These are phyloP conservation scores for Kluyveromyces nonfermentans DNA, from an alignment of 805 yeast species.

Conservation along the genomic window DNA sequence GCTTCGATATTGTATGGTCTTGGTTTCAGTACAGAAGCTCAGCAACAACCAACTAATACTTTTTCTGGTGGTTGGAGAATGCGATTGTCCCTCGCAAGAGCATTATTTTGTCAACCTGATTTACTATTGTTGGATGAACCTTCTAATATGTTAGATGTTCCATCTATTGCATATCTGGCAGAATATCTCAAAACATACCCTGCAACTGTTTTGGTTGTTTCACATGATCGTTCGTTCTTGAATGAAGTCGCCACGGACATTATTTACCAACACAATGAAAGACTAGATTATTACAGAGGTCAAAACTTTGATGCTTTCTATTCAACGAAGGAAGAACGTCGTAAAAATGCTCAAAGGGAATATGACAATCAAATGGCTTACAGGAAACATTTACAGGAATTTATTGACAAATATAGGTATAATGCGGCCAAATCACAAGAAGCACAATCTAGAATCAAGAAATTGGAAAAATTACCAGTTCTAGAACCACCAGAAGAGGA, in stretches of 20 bases:
- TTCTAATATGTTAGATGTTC: conserved; percentile 99
- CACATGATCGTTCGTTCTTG: conserved; percentile 94
- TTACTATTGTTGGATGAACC: conserved; percentile 93
- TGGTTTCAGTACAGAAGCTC: conserved; percentile 88
- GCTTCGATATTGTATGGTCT: conserved; percentile 87
- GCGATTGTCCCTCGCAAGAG: conserved; percentile 97
- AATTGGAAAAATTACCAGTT: conserved; percentile 86
- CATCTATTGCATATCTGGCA: conserved; percentile 89
- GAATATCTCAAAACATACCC: conserved; percentile 84
- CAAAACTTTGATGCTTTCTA: conserved; percentile 90
- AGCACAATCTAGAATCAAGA: conserved; percentile 96
- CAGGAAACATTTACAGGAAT: conserved; percentile 85
- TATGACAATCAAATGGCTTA: conserved; percentile 96
- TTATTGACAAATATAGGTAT: conserved; percentile 93
- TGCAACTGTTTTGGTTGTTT: conserved; percentile 87
- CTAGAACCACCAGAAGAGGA: conserved; percentile 94
- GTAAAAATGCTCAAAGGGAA: conserved; percentile 86
- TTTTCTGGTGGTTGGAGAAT: conserved; percentile 99
- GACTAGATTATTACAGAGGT: conserved; percentile 92
- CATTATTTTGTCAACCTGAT: conserved; percentile 95
- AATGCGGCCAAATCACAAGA: conserved; percentile 97
- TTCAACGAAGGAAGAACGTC: conserved; percentile 88
- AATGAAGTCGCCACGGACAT: conserved; percentile 98
- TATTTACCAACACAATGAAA: conserved; percentile 93
- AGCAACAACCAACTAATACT: conserved; percentile 70